Conservation (phyloP, 2,329 filamentous ascomycete genomes). For the Fusarium foetens region DNA sequence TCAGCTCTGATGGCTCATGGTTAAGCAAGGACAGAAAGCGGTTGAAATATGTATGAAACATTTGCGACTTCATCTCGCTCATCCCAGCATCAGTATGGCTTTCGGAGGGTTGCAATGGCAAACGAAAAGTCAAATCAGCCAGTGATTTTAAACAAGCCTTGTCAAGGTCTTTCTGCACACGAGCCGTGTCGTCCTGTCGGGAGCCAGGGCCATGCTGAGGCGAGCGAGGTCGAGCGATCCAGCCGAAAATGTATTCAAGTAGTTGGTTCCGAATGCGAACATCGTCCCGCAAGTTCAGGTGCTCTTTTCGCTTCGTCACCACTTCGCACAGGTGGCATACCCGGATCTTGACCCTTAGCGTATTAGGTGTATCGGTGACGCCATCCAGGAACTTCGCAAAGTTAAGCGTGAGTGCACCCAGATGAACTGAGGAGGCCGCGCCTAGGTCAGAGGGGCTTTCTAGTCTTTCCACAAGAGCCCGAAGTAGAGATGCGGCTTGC, state of each 20-base stretch:
- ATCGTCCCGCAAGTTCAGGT: slow-evolving; percentile 74
- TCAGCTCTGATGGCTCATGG: slow-evolving; percentile 61
- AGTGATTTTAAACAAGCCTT: slow-evolving; percentile 72
- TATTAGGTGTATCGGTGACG: slow-evolving; percentile 64
- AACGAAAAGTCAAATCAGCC: slow-evolving; percentile 72
- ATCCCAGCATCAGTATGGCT: slow-evolving; percentile 73
- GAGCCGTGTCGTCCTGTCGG: slow-evolving; percentile 66
- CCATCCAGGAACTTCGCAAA: slow-evolving; percentile 74
- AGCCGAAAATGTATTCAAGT: slow-evolving; percentile 73
- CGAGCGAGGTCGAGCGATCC: slow-evolving; percentile 71
- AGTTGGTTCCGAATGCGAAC: slow-evolving; percentile 75
- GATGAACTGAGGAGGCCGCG: slow-evolving; percentile 70
- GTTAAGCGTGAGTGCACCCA: slow-evolving; percentile 71
- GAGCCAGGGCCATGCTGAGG: slow-evolving; percentile 54
- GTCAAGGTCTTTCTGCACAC: slow-evolving; percentile 73
- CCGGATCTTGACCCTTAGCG: slow-evolving; percentile 73
- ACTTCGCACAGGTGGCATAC: slow-evolving; percentile 74
- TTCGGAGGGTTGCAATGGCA: slow-evolving; percentile 73
- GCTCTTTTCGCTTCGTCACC: slow-evolving; percentile 73
- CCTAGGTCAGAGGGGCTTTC: slow-evolving; percentile 71
- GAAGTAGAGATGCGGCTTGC: slow-evolving; percentile 72
- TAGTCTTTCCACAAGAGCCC: slow-evolving; percentile 70
- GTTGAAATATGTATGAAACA: slow-evolving; percentile 79
- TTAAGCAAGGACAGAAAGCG: slow-evolving; percentile 74
- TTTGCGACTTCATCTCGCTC: slow-evolving; percentile 75